Conservation (phyloP, 768 basidiomycete species). For the Rubroboletus satanas region DNA sequence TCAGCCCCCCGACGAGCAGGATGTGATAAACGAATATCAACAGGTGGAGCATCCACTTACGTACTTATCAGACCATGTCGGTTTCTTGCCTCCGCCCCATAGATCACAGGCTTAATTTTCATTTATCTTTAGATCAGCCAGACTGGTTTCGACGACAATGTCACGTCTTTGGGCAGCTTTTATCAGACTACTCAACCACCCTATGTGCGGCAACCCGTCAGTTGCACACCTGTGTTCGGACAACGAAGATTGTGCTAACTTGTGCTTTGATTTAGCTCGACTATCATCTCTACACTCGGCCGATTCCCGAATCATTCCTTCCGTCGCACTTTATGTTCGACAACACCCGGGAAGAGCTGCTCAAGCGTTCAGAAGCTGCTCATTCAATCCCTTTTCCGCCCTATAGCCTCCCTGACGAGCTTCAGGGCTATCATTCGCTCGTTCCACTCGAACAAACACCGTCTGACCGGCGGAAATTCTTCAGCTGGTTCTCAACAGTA, state of each 20-base stretch:
- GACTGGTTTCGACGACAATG: slow-evolving; percentile 31
- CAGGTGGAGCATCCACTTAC: slow-evolving; percentile 16
- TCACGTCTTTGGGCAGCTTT: slow-evolving; percentile 31
- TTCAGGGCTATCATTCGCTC: slow-evolving; percentile 88
- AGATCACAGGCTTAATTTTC: not conserved
- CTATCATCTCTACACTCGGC: slow-evolving; percentile 86
- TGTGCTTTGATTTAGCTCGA: slow-evolving; percentile 55
- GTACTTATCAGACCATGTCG: slow-evolving; percentile 22
- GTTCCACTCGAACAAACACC: slow-evolving; percentile 64
- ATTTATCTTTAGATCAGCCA: slow-evolving; percentile 12
- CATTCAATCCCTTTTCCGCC: slow-evolving; percentile 39
- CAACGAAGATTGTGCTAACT: not conserved
- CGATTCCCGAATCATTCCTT: slow-evolving; percentile 53
- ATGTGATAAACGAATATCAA: slow-evolving; percentile 20
- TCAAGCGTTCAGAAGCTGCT: slow-evolving; percentile 43
- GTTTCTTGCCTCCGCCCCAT: slow-evolving; percentile 5
- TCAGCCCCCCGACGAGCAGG: slow-evolving; percentile 16
- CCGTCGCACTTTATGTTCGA: slow-evolving; percentile 85
- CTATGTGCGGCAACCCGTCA: slow-evolving; percentile 69
- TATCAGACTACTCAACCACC: slow-evolving; percentile 40
- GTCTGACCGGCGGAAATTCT: slow-evolving; percentile 63
- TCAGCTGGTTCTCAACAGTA: slow-evolving; percentile 79
- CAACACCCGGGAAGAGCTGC: slow-evolving; percentile 57
- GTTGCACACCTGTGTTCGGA: slow-evolving; percentile 12
- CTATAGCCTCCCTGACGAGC: slow-evolving; percentile 72